Conservation (phyloP, 208 protist genomes). For the Crithidia mellificae region DNA sequence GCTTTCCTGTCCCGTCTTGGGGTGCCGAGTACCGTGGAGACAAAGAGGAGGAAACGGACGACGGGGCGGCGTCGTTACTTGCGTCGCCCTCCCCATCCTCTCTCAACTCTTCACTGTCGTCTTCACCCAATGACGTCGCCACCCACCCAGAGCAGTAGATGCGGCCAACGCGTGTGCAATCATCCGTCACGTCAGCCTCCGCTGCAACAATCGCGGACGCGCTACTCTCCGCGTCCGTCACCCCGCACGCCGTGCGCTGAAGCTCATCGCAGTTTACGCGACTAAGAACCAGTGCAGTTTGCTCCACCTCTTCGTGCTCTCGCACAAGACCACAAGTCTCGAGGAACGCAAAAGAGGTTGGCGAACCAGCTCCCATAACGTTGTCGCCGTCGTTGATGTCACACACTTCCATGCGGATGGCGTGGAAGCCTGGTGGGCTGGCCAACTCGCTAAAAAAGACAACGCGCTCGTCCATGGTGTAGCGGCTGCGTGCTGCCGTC, state of each 20-base stretch:
- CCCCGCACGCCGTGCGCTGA: neutral
- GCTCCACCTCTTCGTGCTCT: neutral
- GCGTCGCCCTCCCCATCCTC: neutral
- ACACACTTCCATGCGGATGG: slow-evolving; percentile 9
- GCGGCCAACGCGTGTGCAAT: slow-evolving; percentile 1
- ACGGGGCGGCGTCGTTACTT: neutral
- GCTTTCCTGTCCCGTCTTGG: neutral
- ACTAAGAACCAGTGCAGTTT: slow-evolving; percentile 25
- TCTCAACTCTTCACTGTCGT: neutral
- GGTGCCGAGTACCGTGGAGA: neutral
- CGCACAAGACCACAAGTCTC: slow-evolving; percentile 20
- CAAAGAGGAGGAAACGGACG: neutral
- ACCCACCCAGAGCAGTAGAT: slow-evolving; percentile 34
- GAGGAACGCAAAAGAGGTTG: slow-evolving; percentile 16
- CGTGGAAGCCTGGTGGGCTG: slow-evolving; percentile 12
- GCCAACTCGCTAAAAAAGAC: slow-evolving; percentile 20
- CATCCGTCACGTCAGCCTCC: neutral
- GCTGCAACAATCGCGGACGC: neutral
- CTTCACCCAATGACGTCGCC: slow-evolving; percentile 1
- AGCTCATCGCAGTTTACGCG: slow-evolving; percentile 6
- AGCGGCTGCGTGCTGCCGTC: slow-evolving; percentile 16
- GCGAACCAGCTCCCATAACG: neutral
- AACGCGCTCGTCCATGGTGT: slow-evolving; percentile 13
- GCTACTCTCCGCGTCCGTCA: neutral
- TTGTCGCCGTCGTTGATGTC: neutral